These are phyloP conservation scores for Cyberlindnera saturnus DNA, from an alignment of 805 yeast genomes.

Conservation along the genomic window DNA sequence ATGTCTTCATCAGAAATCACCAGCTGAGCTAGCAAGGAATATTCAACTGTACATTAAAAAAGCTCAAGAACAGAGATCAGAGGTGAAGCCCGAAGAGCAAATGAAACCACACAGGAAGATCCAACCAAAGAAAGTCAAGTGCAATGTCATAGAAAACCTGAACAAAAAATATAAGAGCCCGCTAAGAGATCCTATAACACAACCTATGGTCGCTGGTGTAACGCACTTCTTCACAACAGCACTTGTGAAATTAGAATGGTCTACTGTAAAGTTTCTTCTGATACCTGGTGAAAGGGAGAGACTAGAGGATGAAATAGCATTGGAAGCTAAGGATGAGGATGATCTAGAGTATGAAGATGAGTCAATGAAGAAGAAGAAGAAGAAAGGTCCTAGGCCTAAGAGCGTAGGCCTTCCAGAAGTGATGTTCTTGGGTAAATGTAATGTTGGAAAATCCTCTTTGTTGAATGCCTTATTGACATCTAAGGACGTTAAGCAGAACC, in stretches of 20 bases:
- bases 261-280: constrained; percentile 42
- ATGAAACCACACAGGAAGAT: neutral
- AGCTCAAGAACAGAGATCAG: neutral
- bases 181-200: constrained; percentile 14
- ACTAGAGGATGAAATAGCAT: constrained; percentile 7
- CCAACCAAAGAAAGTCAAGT: neutral
- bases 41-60: neutral
- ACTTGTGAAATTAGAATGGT: constrained; percentile 52
- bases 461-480: constrained; percentile 53
- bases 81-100: neutral
- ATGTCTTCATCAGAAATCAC: neutral
- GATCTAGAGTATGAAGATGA: too few species aligned
- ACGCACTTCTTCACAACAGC: constrained; percentile 43
- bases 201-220: constrained; percentile 19
- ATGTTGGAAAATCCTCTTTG: constrained; percentile 81
- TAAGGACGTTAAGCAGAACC: constrained; percentile 23
- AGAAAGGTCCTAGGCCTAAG: constrained; percentile 1
- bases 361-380: constrained; percentile 1
- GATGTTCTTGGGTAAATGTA: constrained; percentile 71
- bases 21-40: neutral
- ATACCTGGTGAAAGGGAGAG: constrained; percentile 51
- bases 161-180: constrained; percentile 14
- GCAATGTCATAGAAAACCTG: constrained; percentile 5
- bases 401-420: constrained; percentile 58
- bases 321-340: constrained; percentile 9